Evolutionary conservation across 768 basidiomycete species (phyloP).

Genomic region (Lactarius vividus): DNA sequence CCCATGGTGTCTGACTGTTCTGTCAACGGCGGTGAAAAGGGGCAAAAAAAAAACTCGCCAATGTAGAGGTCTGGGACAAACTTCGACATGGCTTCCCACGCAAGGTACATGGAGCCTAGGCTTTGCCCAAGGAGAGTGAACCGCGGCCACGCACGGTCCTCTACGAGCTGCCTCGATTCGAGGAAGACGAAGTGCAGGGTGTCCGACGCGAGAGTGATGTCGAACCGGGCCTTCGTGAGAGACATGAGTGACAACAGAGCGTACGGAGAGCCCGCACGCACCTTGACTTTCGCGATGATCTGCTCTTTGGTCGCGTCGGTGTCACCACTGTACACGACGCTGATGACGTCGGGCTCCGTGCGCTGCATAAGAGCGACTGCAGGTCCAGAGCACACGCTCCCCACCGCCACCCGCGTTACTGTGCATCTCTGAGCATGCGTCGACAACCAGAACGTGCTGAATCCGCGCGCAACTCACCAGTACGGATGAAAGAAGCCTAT

Average conservation of each 20-base stretch:
- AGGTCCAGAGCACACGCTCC: conserved; percentile 92
- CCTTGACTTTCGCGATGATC: conserved; percentile 81
- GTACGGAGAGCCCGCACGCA: conserved; percentile 33
- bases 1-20: conserved; percentile 85
- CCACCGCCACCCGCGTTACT: conserved; percentile 98
- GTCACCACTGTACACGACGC: conserved; percentile 90
- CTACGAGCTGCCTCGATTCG: conserved; percentile 62
- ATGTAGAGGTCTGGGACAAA: conserved; percentile 90
- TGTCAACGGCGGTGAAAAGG: not conserved
- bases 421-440: conserved; percentile 2
- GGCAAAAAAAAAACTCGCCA: conserved; percentile 46
- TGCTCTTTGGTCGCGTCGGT: conserved; percentile 71
- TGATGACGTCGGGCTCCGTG: conserved; percentile 59
- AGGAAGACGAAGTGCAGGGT: conserved; percentile 83
- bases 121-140: conserved; percentile 94
- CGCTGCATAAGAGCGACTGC: conserved; percentile 77
- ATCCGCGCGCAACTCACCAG: conserved; percentile 56
- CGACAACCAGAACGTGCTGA: not conserved
- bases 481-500: conserved; percentile 95
- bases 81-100: conserved; percentile 73
- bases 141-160: conserved; percentile 80
- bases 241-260: not conserved
- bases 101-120: conserved; percentile 80
- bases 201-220: conserved; percentile 63
- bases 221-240: conserved; percentile 65